Percentiles rank a stretch among this genome's conserved stretches.
phyloP scores from a whole-genome alignment of 164 flowering plant species.

The Vitis labrusca region DNA sequence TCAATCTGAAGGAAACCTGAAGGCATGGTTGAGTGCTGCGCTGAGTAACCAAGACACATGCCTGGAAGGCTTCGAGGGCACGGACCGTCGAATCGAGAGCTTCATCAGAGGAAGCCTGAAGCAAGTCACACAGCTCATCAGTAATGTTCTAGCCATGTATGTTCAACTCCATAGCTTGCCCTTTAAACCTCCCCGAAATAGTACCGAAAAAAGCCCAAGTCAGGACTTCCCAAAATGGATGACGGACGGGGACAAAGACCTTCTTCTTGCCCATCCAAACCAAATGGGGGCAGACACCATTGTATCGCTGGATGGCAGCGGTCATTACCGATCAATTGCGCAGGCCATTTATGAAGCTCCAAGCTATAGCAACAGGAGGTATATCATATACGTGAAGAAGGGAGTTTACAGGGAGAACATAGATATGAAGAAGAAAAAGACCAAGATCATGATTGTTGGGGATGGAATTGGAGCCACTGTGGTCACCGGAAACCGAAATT shows the following conservation, averaged over 20 bases:
- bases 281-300: slow-evolving; percentile 54
- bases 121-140: slow-evolving; percentile 76
- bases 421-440: slow-evolving; percentile 78
- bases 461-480: slow-evolving; percentile 79
- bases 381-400: slow-evolving; percentile 67
- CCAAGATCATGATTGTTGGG: slow-evolving; percentile 76
- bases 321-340: slow-evolving; percentile 52
- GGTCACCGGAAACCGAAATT: slow-evolving; percentile 62
- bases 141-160: slow-evolving; percentile 66
- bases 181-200: slow-evolving; percentile 40
- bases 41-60: slow-evolving; percentile 93
- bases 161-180: slow-evolving; percentile 47
- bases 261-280: slow-evolving; percentile 21
- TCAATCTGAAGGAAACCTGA: slow-evolving; percentile 51
- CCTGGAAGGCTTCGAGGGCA: slow-evolving; percentile 87
- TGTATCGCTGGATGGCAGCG: slow-evolving; percentile 80
- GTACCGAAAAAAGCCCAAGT: slow-evolving; percentile 1
- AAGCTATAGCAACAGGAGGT: slow-evolving; percentile 56
- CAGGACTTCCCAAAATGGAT: slow-evolving; percentile 63
- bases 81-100: slow-evolving; percentile 46
- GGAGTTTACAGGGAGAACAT: slow-evolving; percentile 79
- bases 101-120: slow-evolving; percentile 61
- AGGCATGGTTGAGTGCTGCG: slow-evolving; percentile 92
- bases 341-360: slow-evolving; percentile 68
- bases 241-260: slow-evolving; percentile 46